Base-by-base conservation (phyloP, 2,329 filamentous ascomycete species). In the Xylariaceae sp. region DNA sequence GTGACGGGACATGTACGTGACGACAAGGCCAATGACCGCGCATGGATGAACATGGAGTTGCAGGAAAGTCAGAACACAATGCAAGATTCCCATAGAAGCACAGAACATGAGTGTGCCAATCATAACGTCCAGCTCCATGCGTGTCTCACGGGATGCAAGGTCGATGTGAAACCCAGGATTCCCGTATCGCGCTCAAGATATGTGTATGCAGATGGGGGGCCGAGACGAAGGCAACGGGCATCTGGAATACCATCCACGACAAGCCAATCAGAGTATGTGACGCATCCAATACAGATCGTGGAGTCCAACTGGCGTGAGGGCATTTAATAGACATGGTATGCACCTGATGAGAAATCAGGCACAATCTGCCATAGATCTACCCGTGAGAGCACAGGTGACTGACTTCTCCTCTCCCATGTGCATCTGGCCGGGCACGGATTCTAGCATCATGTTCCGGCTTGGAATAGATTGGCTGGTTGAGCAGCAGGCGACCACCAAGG, bases 401-500 rank as follows among this genome's bases (percentile, higher is more conserved):
- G 53, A 23, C 13, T 58, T 57, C 44, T 48, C 47, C 57, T 48
- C 51, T 57, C 44, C 50, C 51, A 58, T 63, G 47, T 34, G 54
- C 55, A 61, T 56, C 53, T 61, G 23, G 41, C 51, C 56, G 30
- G 59, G 53, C 18, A 49, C 61, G 57, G 61, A 55, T 58, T 61
- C 49, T 41, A 15, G 51, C 53, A 55, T 45, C 41, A 15, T 13
- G n/a, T 45, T 45, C 41, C 41, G 41, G 41, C 41, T 45, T n/a
- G n/a, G 13, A n/a, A 45, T 15, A 45, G n/a, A 13, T 15, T 6
- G 41, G 11, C 11, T n/a, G 41, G 41, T n/a, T 6, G n/a, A 50
- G 57, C 60, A 64, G 59, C 51, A 62, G 64, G 64, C 65, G 62
- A 57, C 61, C 64, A 57, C 54, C 57, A 63, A 61, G 51, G 62